Evolutionary conservation across 2,329 filamentous ascomycete genomes (phyloP), one percentile per base, ranked within the genome.

Genomic region (Alternaria sp.): DNA sequence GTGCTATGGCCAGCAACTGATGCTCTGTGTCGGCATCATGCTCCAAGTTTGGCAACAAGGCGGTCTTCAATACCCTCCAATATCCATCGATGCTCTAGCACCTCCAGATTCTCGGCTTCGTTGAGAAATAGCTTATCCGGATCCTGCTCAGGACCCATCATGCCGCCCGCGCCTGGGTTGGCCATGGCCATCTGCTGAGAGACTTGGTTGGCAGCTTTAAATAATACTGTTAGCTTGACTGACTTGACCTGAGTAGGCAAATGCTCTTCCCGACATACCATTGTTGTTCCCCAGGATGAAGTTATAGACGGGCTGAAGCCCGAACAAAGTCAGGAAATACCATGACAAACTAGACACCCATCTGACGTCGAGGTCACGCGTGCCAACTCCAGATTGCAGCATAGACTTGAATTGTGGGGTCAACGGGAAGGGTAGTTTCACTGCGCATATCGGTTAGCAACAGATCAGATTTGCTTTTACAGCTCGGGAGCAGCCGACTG

Each of bases 371-470:
- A 99, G 90, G 79, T 99, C 96, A 75, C 90, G 91, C 25, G 96
- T 99, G 68, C 94, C 94, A 47, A 99, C 95, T 74, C 96, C 96
- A 45, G 95, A 95, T 83, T 99, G 96, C 57, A 99, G 87, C 96
- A 99, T 99, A 71, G 93, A 96, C 87, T 99, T 99, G 87, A 99
- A 99, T 80, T 97, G 96, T 81, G 97, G 94, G 30, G 96, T 99
- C 70, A 99, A 87, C 4, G 96, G 96, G 81, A 99, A 99, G 0
- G 96, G 96, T 25, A 99, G 83, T 89, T 97, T 97, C 88, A 99
- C 94, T 89, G 71, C 65, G 23, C 43, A 43, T 50, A 63, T 71
- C 64, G 71, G 70, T 73, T 60, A 67, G 60, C 60, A 45, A 49
- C 20, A 44, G 10, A 21, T 20, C 18, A 50, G 18, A 20, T 41